Evolutionary conservation across 345 rosid genomes (phyloP).

Genomic region (Eutrema japonicum): DNA sequence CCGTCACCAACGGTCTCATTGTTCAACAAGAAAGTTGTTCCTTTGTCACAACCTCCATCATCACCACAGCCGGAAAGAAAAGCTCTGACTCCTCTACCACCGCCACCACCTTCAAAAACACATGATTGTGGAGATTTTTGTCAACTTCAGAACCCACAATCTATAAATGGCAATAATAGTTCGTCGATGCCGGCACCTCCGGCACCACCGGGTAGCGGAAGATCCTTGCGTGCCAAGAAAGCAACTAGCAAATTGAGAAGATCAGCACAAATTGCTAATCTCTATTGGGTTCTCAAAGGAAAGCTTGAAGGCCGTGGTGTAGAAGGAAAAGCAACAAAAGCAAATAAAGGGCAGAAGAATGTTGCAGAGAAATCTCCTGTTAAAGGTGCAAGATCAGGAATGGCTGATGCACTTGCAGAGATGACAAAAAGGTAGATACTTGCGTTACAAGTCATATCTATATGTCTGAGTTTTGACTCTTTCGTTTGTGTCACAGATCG

Average conservation of each 20-base stretch:
- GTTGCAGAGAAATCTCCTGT: constrained; percentile 41
- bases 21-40: constrained; percentile 13
- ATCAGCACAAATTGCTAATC: constrained; percentile 59
- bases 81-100: constrained; percentile 34
- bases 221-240: constrained; percentile 54
- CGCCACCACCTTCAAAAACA: constrained; percentile 41
- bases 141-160: constrained; percentile 34
- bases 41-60: constrained; percentile 38
- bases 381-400: constrained; percentile 55
- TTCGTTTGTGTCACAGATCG: constrained; percentile 47
- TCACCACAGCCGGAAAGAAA: constrained; percentile 29
- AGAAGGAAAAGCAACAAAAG: constrained; percentile 27
- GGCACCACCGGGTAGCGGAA: constrained; percentile 60
- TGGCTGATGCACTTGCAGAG: constrained; percentile 78
- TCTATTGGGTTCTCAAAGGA: constrained; percentile 59
- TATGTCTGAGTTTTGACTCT: constrained; percentile 1
- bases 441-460: constrained; percentile 20
- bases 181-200: constrained; percentile 49
- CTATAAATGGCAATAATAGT: not conserved
- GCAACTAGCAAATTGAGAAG: constrained; percentile 61
- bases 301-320: constrained; percentile 62
- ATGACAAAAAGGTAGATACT: constrained; percentile 61
- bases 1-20: constrained; percentile 14
- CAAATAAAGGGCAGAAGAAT: constrained; percentile 39
- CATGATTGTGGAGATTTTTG: constrained; percentile 27